Percentiles rank a stretch among this genome's conserved stretches.
phyloP scores from a whole-genome alignment of 2,329 filamentous ascomycete genomes.

The Fusarium armeniacum region DNA sequence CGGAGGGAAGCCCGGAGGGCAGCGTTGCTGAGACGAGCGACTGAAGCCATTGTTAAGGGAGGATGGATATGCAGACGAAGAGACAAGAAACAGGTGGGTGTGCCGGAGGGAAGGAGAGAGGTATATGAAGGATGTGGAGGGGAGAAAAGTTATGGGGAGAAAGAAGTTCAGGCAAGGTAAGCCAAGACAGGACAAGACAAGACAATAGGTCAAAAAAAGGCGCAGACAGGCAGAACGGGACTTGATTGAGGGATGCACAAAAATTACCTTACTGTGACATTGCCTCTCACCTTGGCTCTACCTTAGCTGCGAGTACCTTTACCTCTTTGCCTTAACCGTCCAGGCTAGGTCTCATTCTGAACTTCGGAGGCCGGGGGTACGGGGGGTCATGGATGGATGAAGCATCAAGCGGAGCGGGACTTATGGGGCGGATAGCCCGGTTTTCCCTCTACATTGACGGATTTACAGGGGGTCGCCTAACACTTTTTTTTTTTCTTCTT shows the following conservation, averaged over 20 bases:
- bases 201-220: conserved; percentile 44
- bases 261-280: conserved; percentile 38
- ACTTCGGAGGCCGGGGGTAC: conserved; percentile 44
- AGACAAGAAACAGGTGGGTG: conserved; percentile 51
- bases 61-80: conserved; percentile 51
- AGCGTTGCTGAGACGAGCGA: conserved; percentile 84
- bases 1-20: conserved; percentile 83
- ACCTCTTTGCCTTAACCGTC: conserved; percentile 12
- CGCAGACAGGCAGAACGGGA: conserved; percentile 25
- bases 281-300: conserved; percentile 36
- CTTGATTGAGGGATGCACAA: conserved; percentile 24
- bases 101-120: conserved; percentile 54
- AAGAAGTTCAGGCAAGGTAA: conserved; percentile 54
- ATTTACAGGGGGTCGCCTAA: conserved; percentile 34
- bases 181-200: conserved; percentile 15
- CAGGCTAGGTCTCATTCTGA: conserved; percentile 25
- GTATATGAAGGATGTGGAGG: conserved; percentile 52
- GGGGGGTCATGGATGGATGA: conserved; percentile 26
- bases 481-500: conserved; percentile 27
- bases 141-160: conserved; percentile 48
- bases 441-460: conserved; percentile 25
- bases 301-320: conserved; percentile 34
- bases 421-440: conserved; percentile 40
- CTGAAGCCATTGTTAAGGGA: conserved; percentile 78
- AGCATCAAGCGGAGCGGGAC: conserved; percentile 41